Evolutionary conservation across 1,284 basidiomycete species (phyloP).

Genomic region (Schizophyllum amplum): DNA sequence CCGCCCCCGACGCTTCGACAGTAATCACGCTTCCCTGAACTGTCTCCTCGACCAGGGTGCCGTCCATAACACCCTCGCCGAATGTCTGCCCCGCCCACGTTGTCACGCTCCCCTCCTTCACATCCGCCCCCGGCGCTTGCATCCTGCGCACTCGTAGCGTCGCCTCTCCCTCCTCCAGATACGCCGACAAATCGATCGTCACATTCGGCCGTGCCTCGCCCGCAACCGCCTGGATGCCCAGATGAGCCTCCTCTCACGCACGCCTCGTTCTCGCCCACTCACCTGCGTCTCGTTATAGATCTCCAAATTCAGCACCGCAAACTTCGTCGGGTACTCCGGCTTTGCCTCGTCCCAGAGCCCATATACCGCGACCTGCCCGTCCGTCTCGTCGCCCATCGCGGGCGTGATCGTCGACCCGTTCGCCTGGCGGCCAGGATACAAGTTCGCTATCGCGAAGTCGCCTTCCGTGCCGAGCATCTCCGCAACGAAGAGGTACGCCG

Average conservation of each 20-base stretch:
- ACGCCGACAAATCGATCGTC: conserved; percentile 35
- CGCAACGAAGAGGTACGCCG: conserved; percentile 39
- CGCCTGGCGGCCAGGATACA: conserved; percentile 39
- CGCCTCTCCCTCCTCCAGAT: conserved; percentile 19
- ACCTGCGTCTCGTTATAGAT: conserved; percentile 35
- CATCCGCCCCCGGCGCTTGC: conserved; percentile 38
- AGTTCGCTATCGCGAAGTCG: conserved; percentile 33
- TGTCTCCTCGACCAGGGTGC: conserved; percentile 29
- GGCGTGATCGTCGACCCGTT: conserved; percentile 45
- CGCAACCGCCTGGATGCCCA: conserved; percentile 11
- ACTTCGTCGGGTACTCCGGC: conserved; percentile 29
- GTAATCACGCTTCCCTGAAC: conserved; percentile 24
- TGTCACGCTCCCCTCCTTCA: conserved; percentile 32
- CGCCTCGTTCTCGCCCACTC: neutral
- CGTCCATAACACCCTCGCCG: conserved; percentile 29
- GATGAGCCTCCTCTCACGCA: neutral
- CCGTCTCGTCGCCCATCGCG: conserved; percentile 34
- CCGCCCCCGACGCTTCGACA: conserved; percentile 37
- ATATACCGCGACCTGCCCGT: conserved; percentile 40
- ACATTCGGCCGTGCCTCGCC: conserved; percentile 26
- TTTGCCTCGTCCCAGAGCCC: conserved; percentile 37
- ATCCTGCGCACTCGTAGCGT: conserved; percentile 28
- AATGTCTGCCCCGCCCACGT: conserved; percentile 43
- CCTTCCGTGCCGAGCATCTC: conserved; percentile 36
- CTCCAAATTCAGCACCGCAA: conserved; percentile 39